These are phyloP conservation scores for Ophiocordyceps camponoti-saundersi DNA, from an alignment of 2,329 filamentous ascomycete genomes.

Conservation along the genomic window DNA sequence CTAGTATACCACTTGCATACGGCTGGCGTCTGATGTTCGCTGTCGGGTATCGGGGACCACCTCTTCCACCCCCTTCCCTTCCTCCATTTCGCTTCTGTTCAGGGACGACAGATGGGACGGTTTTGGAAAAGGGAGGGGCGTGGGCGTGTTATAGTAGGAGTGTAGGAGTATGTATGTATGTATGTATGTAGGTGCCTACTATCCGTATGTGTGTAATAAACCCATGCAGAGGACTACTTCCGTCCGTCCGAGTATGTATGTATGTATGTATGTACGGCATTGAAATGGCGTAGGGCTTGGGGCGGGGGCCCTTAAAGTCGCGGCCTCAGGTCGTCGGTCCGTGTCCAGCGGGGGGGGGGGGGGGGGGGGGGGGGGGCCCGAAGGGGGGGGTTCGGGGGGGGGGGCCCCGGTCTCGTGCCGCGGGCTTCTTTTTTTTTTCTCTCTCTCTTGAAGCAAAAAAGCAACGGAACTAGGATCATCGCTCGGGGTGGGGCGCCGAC, in stretches of 20 bases:
- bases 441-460: too few relatives aligned
- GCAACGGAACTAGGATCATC: neutral
- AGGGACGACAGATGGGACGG: neutral
- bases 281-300: neutral
- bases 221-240: too few relatives aligned
- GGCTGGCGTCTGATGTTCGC: neutral
- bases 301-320: neutral
- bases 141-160: too few relatives aligned
- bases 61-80: too few relatives aligned
- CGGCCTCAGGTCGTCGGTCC: neutral
- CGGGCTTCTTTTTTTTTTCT: neutral
- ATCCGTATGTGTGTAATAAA: too few relatives aligned
- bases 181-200: neutral
- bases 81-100: too few relatives aligned
- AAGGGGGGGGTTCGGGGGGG: too few relatives aligned
- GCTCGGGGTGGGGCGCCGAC: constrained; percentile 1
- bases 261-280: neutral
- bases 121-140: too few relatives aligned
- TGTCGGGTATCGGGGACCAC: neutral
- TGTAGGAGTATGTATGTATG: neutral
- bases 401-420: too few relatives aligned
- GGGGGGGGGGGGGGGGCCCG: too few relatives aligned
- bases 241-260: neutral
- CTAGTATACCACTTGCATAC: too few relatives aligned
- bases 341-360: too few relatives aligned